These are phyloP conservation scores for Pyrrhoderma lamaoense DNA, from an alignment of 1,284 basidiomycete species.

Conservation along the genomic window DNA sequence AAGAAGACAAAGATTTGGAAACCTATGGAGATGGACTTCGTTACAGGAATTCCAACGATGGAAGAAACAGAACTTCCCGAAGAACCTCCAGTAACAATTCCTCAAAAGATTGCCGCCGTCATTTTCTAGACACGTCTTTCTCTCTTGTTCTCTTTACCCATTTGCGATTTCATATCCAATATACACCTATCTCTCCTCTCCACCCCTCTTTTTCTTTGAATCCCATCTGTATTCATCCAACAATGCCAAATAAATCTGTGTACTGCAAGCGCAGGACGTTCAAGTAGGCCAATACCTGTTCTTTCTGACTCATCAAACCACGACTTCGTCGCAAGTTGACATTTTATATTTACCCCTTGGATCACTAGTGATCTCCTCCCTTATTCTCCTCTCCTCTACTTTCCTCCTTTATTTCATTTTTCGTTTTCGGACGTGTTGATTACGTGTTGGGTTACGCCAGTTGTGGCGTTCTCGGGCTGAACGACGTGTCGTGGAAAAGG, in stretches of 20 bases:
- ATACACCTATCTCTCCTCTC: neutral
- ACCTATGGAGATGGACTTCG: slow-evolving; percentile 53
- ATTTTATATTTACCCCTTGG: too few species aligned
- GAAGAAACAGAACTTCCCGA: slow-evolving; percentile 50
- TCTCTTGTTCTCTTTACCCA: neutral
- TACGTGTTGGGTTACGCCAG: neutral
- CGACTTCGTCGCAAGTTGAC: too few species aligned
- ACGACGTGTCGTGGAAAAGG: too few species aligned
- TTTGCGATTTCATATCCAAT: too few species aligned
- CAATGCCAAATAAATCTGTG: too few species aligned
- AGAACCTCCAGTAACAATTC: slow-evolving; percentile 33
- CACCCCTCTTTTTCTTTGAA: neutral
- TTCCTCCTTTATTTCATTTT: neutral
- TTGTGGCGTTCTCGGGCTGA: too few species aligned
- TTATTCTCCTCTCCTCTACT: neutral
- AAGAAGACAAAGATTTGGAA: slow-evolving; percentile 47
- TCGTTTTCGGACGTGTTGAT: neutral
- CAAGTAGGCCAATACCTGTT: too few species aligned
- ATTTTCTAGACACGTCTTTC: slow-evolving; percentile 29
- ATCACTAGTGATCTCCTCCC: neutral
- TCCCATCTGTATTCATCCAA: neutral
- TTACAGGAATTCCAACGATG: slow-evolving; percentile 50
- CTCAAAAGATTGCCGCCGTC: slow-evolving; percentile 32
- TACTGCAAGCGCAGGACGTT: too few species aligned
- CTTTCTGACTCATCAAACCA: too few species aligned